Percentiles rank a stretch among this genome's conserved stretches.
Evolutionary conservation across 306 rosid genomes (phyloP).

Genomic region (Sesbania bispinosa): DNA sequence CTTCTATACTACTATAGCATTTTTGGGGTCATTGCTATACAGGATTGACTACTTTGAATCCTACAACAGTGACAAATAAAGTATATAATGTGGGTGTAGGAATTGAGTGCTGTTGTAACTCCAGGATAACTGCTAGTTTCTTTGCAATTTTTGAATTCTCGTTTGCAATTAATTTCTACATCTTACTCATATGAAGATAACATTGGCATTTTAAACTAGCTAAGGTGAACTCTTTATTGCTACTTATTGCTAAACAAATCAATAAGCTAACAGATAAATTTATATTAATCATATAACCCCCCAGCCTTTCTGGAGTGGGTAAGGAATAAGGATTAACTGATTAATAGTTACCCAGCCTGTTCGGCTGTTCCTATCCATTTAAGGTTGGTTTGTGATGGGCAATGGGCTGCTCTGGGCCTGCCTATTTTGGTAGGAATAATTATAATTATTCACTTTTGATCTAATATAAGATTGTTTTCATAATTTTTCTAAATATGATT

Average conservation of each 20-base stretch:
- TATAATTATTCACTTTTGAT: background rate
- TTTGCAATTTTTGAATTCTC: background rate
- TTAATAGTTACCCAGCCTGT: background rate
- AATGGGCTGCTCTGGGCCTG: background rate
- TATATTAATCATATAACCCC: background rate
- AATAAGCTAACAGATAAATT: background rate
- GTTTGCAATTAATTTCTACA: background rate
- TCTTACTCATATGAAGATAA: background rate
- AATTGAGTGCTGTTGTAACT: background rate
- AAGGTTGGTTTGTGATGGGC: background rate
- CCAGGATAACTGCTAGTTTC: background rate
- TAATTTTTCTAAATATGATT: background rate
- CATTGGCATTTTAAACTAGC: conserved; percentile 10
- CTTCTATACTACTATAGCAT: background rate
- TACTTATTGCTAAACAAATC: background rate
- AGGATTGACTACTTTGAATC: background rate
- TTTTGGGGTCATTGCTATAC: background rate
- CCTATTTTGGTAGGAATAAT: background rate
- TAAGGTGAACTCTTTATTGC: background rate
- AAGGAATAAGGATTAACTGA: background rate
- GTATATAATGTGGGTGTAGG: background rate
- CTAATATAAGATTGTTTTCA: background rate
- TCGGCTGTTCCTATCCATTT: background rate
- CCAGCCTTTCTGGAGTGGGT: background rate
- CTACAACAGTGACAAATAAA: background rate